Evolutionary conservation across 2,329 filamentous ascomycete genomes (phyloP), one percentile per base, ranked within the genome.

Genomic region (Shiraia sp.): DNA sequence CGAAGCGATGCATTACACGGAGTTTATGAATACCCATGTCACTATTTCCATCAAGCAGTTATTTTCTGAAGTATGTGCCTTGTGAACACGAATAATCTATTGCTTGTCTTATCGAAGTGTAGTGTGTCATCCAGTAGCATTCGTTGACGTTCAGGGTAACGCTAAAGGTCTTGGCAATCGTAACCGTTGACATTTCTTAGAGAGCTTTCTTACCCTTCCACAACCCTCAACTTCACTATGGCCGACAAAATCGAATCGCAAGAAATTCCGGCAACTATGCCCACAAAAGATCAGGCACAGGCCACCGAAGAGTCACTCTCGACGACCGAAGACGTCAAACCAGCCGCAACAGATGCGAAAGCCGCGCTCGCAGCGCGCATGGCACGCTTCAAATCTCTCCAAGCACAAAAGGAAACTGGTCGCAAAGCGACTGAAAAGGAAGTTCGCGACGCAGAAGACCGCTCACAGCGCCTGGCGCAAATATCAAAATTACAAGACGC

Each of bases 381-480:
- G 70, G 88, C 88, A 35, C 85, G 88, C 52, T 96, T 96, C 77
- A 91, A 90, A 66, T 87, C 88, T 3, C 82, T 96, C 12, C 85
- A 95, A 71, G 87, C 87, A 17, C 86, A 90, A 59, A 73, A 74
- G 60, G 66, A 62, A 31, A 51, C 60, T n/a, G 70, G 65, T 22
- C 74, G 74, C 84, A 90, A 76, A 76, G 79, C 43, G 49, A 97
- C 90, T n/a, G 60, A 64, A 41, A 54, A 51, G 34, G 59, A 64
- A 49, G 59, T 64, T 15, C 4, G 80, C 38, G 60, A 62, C 29
- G 59, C 59, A 28, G 60, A 63, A 55, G 61, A 65, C 34, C 59
- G 60, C 37, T 45, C 46, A 1, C 45, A 53, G n/a, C 55, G 60
- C 12, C 47, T 54, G 3, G 51, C 80, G 3, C 80, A 92, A 48